Evolutionary conservation across 176 grass and related monocot species (phyloP).

Genomic region (Lolium rigidum): DNA sequence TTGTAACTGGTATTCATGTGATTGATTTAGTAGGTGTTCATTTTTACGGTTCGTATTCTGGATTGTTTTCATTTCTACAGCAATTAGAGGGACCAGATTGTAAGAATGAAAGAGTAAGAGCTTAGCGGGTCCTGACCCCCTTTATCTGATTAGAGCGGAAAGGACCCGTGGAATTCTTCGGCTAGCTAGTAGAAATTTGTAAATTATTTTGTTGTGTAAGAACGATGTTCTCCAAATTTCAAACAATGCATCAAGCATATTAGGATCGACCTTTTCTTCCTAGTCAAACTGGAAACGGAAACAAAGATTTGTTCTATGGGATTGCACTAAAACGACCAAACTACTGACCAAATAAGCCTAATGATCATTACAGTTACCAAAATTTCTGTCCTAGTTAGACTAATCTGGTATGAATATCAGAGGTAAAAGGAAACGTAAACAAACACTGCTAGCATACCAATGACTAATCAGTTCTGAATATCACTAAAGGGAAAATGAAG

Average conservation of each 20-base stretch:
- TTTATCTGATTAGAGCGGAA: background rate
- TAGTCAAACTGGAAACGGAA: constrained; percentile 15
- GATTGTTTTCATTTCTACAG: background rate
- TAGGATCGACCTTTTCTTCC: background rate
- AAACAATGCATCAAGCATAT: background rate
- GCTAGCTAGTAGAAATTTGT: background rate
- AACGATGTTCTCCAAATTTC: constrained; percentile 13
- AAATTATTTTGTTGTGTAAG: background rate
- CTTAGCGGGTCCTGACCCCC: background rate
- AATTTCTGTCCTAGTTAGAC: background rate
- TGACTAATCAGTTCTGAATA: constrained; percentile 14
- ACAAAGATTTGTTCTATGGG: background rate
- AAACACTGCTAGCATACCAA: constrained; percentile 43
- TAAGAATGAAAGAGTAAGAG: background rate
- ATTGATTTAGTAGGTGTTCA: background rate
- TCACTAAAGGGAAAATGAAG: background rate
- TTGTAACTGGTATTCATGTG: background rate
- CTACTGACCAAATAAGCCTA: constrained; percentile 2
- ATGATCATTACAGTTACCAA: background rate
- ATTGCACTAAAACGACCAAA: background rate
- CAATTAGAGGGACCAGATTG: background rate
- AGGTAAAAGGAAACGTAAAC: background rate
- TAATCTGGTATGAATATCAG: background rate
- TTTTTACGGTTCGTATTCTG: background rate
- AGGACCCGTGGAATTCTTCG: no score